Evolutionary conservation across 176 grass and related monocot genomes (phyloP).

Genomic region (Triticum urartu): DNA sequence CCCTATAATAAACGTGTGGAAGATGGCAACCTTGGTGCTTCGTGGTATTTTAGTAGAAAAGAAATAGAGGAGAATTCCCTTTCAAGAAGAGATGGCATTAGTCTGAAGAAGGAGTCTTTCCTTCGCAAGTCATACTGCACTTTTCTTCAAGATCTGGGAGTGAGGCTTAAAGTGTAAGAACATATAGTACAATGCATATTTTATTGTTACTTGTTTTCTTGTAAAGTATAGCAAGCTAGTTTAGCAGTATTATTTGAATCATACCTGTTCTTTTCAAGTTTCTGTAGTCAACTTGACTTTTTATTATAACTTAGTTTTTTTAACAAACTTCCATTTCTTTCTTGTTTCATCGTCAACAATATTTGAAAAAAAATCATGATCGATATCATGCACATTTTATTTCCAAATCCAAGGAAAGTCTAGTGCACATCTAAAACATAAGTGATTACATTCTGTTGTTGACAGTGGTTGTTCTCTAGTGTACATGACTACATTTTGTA

Average conservation of each 20-base stretch:
- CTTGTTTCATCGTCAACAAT: neutral
- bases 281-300: neutral
- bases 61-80: conserved; percentile 89
- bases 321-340: neutral
- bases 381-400: neutral
- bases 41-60: conserved; percentile 94
- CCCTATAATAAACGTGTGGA: conserved; percentile 42
- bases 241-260: neutral
- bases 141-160: conserved; percentile 93
- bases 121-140: conserved; percentile 94
- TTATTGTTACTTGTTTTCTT: conserved; percentile 22
- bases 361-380: neutral
- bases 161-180: conserved; percentile 97
- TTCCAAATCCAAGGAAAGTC: neutral
- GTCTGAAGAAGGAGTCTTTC: conserved; percentile 83
- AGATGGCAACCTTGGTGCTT: conserved; percentile 49
- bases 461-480: neutral
- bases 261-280: neutral
- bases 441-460: neutral
- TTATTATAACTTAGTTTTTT: neutral
- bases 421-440: neutral
- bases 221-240: conserved; percentile 8
- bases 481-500: neutral
- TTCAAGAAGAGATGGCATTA: conserved; percentile 73
- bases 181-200: neutral